phyloP scores from a whole-genome alignment of 2,329 filamentous ascomycete species.

The Xylariaceae sp. region DNA sequence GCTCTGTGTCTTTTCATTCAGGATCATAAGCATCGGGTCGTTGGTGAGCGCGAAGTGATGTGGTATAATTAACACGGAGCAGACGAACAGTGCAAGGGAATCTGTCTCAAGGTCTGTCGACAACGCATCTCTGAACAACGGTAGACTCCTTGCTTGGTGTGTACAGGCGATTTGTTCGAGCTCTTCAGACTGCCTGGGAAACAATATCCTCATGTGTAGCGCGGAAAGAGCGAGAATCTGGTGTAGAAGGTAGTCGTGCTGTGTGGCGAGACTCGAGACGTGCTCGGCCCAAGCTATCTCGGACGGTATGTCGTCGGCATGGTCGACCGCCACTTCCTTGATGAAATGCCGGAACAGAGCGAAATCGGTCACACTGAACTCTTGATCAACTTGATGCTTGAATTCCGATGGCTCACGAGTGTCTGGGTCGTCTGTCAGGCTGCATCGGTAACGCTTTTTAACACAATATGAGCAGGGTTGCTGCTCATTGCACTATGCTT shows the following conservation, averaged over 20 bases:
- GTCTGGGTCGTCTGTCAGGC: constrained; percentile 11
- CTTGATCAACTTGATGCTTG: constrained; percentile 1
- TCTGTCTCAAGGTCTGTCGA: not conserved
- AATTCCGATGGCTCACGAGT: not conserved
- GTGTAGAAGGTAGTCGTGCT: constrained; percentile 23
- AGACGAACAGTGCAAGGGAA: constrained; percentile 19
- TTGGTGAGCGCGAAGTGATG: constrained; percentile 22
- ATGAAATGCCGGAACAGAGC: constrained; percentile 23
- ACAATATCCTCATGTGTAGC: constrained; percentile 13
- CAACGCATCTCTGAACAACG: constrained; percentile 21
- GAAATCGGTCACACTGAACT: constrained; percentile 20
- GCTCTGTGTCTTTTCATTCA: constrained; percentile 16
- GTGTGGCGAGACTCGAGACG: constrained; percentile 19
- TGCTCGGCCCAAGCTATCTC: constrained; percentile 16
- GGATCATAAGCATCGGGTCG: constrained; percentile 20
- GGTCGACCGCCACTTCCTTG: constrained; percentile 13
- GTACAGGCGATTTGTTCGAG: constrained; percentile 17
- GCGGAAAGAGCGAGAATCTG: constrained; percentile 23
- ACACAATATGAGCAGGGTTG: constrained; percentile 23
- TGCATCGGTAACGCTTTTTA: constrained; percentile 21
- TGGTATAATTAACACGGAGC: constrained; percentile 23
- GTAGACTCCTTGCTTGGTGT: constrained; percentile 21
- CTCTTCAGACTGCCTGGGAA: constrained; percentile 8
- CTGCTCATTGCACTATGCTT: constrained; percentile 21
- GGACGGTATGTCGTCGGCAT: constrained; percentile 17